phyloP scores from a whole-genome alignment of 139 green algal genomes.

The Desmodesmus armatus region DNA sequence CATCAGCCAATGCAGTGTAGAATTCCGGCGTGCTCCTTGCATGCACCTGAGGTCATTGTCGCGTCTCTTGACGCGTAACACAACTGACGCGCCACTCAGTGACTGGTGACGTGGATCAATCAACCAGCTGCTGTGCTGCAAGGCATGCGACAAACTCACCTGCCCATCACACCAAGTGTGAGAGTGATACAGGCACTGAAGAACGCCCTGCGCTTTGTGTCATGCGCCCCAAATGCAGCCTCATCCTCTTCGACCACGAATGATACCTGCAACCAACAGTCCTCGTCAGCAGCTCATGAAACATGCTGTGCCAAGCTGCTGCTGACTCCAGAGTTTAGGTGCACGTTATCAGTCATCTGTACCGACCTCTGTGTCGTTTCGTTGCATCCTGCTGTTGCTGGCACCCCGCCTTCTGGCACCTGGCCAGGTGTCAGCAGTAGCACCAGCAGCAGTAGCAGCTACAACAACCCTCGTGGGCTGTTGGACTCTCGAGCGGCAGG shows the following conservation, averaged over 20 bases:
- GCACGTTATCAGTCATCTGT: neutral
- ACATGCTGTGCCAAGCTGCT: neutral
- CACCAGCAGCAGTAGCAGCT: neutral
- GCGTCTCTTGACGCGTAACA: neutral
- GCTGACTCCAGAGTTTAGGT: neutral
- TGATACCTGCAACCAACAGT: neutral
- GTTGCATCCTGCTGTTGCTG: too few relatives aligned
- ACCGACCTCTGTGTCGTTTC: constrained; percentile 1
- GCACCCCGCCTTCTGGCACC: too few relatives aligned
- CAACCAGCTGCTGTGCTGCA: neutral
- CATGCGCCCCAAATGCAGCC: neutral
- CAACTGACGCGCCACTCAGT: neutral
- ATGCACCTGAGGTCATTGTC: neutral
- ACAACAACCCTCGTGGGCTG: too few relatives aligned
- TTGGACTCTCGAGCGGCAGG: too few relatives aligned
- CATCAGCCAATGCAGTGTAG: neutral
- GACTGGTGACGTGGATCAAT: neutral
- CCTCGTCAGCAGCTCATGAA: neutral
- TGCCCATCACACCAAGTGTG: constrained; percentile 37
- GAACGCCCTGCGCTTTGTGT: constrained; percentile 23
- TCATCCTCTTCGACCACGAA: constrained; percentile 37
- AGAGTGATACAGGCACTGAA: constrained; percentile 42
- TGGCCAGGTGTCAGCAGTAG: neutral
- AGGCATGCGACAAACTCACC: neutral
- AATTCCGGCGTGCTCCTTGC: too few relatives aligned